phyloP scores from a whole-genome alignment of 129 eudicot species.

The Kitagawia praeruptora region DNA sequence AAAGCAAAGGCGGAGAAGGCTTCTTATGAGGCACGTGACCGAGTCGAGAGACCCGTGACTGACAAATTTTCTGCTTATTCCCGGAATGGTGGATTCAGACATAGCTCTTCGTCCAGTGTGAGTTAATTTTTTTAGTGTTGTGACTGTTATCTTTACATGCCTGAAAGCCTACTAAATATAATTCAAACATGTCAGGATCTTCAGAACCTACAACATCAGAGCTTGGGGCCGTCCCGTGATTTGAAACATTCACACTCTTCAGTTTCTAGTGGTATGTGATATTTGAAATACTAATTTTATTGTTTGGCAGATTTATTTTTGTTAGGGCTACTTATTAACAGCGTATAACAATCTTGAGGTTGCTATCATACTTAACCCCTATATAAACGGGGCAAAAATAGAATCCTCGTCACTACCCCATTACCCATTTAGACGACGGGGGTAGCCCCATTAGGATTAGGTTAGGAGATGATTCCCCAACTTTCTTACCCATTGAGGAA shows the following conservation, averaged over 20 bases:
- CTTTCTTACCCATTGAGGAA: too few species aligned
- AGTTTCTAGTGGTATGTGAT: constrained; percentile 53
- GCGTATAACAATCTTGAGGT: not conserved
- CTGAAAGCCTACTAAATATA: constrained; percentile 16
- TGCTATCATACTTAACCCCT: not conserved
- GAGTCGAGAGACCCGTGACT: constrained; percentile 41
- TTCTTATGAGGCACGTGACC: constrained; percentile 24
- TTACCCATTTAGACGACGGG: too few species aligned
- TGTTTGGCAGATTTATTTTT: not conserved
- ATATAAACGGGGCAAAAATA: too few species aligned
- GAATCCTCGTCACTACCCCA: too few species aligned
- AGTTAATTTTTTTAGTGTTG: constrained; percentile 23
- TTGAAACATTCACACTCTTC: constrained; percentile 40
- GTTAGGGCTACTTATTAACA: not conserved
- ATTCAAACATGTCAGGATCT: constrained; percentile 29
- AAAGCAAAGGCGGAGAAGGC: constrained; percentile 42
- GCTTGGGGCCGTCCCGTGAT: constrained; percentile 34
- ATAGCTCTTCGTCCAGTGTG: constrained; percentile 61
- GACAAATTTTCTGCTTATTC: constrained; percentile 42
- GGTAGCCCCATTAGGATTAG: too few species aligned
- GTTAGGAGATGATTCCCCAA: too few species aligned
- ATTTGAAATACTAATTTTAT: not conserved
- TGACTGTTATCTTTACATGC: constrained; percentile 11
- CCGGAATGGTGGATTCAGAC: constrained; percentile 43
- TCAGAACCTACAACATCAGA: constrained; percentile 24